These are phyloP conservation scores for Schizopora paradoxa DNA, from an alignment of 1,284 basidiomycete species.

Conservation along the genomic window DNA sequence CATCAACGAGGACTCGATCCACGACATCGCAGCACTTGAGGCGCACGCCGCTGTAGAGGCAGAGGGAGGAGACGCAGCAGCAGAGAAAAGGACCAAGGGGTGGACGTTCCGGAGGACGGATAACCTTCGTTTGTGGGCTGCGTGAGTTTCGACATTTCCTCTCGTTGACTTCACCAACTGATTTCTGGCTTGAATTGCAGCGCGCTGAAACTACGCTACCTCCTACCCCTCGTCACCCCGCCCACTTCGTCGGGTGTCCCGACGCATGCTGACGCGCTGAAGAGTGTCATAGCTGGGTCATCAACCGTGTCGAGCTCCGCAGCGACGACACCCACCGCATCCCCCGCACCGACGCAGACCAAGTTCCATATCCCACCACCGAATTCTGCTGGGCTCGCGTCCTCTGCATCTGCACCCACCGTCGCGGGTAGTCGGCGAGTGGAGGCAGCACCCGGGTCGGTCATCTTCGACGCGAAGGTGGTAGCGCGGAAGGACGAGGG, in stretches of 20 bases:
- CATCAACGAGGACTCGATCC: conserved; percentile 70
- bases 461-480: conserved; percentile 66
- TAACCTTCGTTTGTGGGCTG: conserved; percentile 77
- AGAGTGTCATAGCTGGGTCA: too few relatives aligned
- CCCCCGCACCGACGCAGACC: conserved; percentile 23
- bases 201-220: conserved; percentile 76
- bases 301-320: conserved; percentile 24
- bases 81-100: conserved; percentile 38
- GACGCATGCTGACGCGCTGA: conserved; percentile 20
- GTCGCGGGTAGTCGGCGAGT: conserved; percentile 21
- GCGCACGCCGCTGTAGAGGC: conserved; percentile 32
- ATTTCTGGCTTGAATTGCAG: conserved; percentile 36
- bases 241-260: conserved; percentile 30
- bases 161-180: conserved; percentile 3
- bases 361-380: too few relatives aligned
- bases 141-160: too few relatives aligned
- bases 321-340: conserved; percentile 25
- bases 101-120: conserved; percentile 83
- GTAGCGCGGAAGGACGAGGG: conserved; percentile 70
- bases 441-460: too few relatives aligned
- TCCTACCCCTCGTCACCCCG: conserved; percentile 60
- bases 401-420: too few relatives aligned
- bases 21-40: conserved; percentile 69
- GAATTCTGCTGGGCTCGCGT: too few relatives aligned
- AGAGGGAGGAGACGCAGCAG: conserved; percentile 27